phyloP scores from a whole-genome alignment of 176 grass and related monocot genomes.

The Panicum miliaceum region DNA sequence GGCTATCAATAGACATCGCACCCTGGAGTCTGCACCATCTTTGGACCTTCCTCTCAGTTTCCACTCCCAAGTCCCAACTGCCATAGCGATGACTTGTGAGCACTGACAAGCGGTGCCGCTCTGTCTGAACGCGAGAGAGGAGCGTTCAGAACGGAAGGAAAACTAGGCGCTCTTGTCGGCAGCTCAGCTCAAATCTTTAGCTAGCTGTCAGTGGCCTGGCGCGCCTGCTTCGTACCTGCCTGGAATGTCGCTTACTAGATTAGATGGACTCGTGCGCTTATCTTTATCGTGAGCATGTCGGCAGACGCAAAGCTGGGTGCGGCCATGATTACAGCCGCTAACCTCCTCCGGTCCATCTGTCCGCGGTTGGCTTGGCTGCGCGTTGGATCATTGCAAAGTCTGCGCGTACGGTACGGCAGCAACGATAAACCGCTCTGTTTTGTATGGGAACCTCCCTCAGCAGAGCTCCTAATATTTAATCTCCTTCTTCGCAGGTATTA shows the following conservation, averaged over 20 bases:
- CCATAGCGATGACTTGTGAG: neutral
- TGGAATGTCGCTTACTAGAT: neutral
- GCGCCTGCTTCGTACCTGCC: neutral
- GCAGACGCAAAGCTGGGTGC: neutral
- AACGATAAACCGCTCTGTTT: neutral
- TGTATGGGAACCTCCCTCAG: neutral
- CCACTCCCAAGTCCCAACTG: neutral
- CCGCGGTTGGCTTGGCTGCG: neutral
- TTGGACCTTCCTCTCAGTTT: neutral
- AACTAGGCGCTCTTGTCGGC: neutral
- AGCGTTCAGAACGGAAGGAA: neutral
- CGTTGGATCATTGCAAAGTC: neutral
- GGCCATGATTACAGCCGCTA: constrained; percentile 18
- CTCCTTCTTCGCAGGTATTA: neutral
- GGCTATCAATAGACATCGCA: no score
- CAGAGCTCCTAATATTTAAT: neutral
- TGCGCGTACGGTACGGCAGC: neutral
- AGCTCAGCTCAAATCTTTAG: neutral
- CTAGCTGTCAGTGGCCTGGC: neutral
- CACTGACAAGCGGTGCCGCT: neutral
- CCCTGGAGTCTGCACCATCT: neutral
- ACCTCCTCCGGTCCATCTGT: neutral
- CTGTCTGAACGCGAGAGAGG: neutral
- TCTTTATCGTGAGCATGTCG: constrained; percentile 16
- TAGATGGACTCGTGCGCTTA: constrained; percentile 33